Percentiles rank a stretch among this genome's conserved stretches.
phyloP scores from a whole-genome alignment of 2,329 filamentous ascomycete species.

The Emericellopsis atlantica region DNA sequence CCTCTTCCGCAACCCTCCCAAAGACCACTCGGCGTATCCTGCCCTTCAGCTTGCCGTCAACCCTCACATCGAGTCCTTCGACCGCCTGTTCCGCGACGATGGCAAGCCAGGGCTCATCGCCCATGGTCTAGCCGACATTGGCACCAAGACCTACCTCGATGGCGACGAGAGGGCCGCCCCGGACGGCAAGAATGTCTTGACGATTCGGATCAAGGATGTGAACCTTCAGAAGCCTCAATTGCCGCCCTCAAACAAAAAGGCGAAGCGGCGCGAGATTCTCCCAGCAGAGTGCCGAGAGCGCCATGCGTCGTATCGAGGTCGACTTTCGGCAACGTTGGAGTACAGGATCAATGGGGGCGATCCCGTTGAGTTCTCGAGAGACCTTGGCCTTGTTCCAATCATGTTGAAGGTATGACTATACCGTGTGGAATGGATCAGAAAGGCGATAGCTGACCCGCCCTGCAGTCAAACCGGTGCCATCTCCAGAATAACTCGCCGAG shows the following conservation, averaged over 20 bases:
- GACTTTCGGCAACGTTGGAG: constrained; percentile 70
- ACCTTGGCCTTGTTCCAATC: constrained; percentile 79
- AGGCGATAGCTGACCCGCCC: constrained; percentile 6
- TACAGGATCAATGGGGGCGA: constrained; percentile 81
- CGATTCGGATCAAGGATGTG: constrained; percentile 68
- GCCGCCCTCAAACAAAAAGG: constrained; percentile 72
- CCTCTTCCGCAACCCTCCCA: constrained; percentile 80
- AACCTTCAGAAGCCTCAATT: constrained; percentile 72
- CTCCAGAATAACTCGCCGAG: constrained; percentile 76
- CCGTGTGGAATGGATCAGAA: not conserved
- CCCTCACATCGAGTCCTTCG: constrained; percentile 93
- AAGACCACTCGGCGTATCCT: constrained; percentile 79
- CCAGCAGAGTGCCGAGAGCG: constrained; percentile 91
- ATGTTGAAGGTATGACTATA: constrained; percentile 68
- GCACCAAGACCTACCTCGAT: constrained; percentile 77
- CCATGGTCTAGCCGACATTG: constrained; percentile 76
- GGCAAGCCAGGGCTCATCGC: constrained; percentile 49
- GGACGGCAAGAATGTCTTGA: constrained; percentile 58
- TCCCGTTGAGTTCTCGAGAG: constrained; percentile 67
- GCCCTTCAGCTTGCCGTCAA: constrained; percentile 73
- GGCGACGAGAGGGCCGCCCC: constrained; percentile 53
- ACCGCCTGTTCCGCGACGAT: constrained; percentile 67
- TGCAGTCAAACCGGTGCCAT: constrained; percentile 77
- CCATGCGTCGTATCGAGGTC: constrained; percentile 82
- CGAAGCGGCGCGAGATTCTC: constrained; percentile 71